Evolutionary conservation across 2,329 filamentous ascomycete genomes (phyloP).

Genomic region (Cryphonectria japonica): DNA sequence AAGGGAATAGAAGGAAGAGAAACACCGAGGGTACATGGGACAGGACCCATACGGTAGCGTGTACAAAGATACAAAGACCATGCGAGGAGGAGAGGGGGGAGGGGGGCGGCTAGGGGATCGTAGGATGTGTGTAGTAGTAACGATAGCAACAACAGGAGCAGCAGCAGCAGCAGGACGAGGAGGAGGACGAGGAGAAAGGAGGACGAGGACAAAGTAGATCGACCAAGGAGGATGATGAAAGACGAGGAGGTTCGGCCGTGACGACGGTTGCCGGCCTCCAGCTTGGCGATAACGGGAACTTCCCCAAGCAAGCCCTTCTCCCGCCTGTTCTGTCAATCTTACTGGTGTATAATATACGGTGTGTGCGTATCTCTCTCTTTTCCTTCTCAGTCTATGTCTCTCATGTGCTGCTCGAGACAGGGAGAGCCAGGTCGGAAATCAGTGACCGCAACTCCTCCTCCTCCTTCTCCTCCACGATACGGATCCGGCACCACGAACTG

Average conservation of each 20-base stretch:
- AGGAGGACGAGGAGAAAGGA: not conserved
- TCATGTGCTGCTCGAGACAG: constrained; percentile 16
- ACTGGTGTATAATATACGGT: constrained; percentile 3
- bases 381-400: constrained; percentile 23
- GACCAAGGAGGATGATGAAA: not conserved
- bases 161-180: not conserved
- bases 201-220: not conserved
- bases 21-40: constrained; percentile 29
- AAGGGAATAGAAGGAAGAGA: constrained; percentile 27
- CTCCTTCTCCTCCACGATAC: not conserved
- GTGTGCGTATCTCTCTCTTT: constrained; percentile 17
- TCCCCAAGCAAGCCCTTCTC: constrained; percentile 7
- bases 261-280: constrained; percentile 22
- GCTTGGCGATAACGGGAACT: constrained; percentile 25
- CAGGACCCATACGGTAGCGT: constrained; percentile 20
- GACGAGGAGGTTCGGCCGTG: constrained; percentile 13
- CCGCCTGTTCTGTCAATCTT: constrained; percentile 13
- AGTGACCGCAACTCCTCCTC: constrained; percentile 27
- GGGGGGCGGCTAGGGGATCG: constrained; percentile 6
- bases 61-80: constrained; percentile 23
- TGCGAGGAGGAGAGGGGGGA: constrained; percentile 4
- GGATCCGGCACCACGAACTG: constrained; percentile 20
- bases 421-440: constrained; percentile 23
- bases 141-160: not conserved
- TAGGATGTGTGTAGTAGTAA: constrained; percentile 1